Evolutionary conservation across 1,284 basidiomycete species (phyloP).

Genomic region (Moniliophthora roreri): DNA sequence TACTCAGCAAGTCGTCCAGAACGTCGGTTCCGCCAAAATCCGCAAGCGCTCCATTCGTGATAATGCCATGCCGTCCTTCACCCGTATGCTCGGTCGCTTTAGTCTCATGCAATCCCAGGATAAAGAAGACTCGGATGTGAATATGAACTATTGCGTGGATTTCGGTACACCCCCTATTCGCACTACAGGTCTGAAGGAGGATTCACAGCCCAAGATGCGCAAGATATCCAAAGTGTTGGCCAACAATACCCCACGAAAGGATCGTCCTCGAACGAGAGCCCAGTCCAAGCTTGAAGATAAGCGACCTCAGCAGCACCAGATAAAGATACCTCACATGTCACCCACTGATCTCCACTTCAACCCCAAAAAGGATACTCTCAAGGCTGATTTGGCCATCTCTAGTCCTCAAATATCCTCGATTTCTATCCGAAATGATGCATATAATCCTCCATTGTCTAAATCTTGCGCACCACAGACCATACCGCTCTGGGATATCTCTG

Average conservation of each 20-base stretch:
- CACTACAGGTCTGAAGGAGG: not conserved
- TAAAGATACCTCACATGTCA: too few relatives aligned
- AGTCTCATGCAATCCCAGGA: conserved; percentile 27
- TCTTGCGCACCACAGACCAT: not conserved
- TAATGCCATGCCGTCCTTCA: conserved; percentile 29
- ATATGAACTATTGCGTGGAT: conserved; percentile 15
- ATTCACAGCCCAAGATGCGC: not conserved
- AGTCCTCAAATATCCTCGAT: not conserved
- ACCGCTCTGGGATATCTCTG: not conserved
- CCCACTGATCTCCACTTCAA: too few relatives aligned
- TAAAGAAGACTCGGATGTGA: not conserved
- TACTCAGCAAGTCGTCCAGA: conserved; percentile 14
- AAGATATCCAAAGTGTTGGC: not conserved
- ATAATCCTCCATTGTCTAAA: not conserved
- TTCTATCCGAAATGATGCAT: not conserved
- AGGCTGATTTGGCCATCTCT: not conserved
- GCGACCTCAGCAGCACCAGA: too few relatives aligned
- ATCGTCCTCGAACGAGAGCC: not conserved
- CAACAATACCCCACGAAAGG: too few relatives aligned
- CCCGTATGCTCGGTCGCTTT: conserved; percentile 32
- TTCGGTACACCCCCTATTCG: conserved; percentile 6
- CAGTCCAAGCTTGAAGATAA: not conserved
- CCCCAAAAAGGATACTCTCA: not conserved
- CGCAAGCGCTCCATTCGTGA: not conserved
- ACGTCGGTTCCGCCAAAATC: not conserved